Conservation (phyloP, 495 filamentous ascomycete genomes). For the Aspergillus sclerotiicarbonarius region DNA sequence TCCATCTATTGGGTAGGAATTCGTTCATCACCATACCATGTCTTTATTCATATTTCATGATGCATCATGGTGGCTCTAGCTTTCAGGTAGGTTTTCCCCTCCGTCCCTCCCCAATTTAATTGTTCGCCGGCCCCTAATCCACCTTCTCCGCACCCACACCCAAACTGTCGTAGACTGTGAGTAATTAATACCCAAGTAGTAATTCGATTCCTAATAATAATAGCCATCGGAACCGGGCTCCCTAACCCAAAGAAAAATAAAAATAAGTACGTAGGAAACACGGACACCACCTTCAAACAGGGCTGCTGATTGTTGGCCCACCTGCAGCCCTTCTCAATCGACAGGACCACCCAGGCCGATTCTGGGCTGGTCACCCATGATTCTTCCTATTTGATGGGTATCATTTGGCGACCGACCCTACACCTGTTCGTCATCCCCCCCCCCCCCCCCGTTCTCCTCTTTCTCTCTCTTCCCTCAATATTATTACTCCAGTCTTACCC, state of each 20-base stretch:
- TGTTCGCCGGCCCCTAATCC: constrained; percentile 7
- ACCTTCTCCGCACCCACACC: constrained; percentile 10
- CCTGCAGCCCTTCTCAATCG: constrained; percentile 21
- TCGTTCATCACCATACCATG: neutral
- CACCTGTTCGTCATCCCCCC: constrained; percentile 16
- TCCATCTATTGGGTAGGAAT: neutral
- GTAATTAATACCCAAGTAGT: neutral
- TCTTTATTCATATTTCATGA: neutral
- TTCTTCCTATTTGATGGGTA: constrained; percentile 20
- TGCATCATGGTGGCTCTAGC: neutral
- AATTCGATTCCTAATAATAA: neutral
- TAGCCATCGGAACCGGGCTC: neutral
- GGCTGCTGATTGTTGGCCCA: constrained; percentile 18
- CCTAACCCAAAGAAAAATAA: neutral
- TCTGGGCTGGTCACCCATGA: constrained; percentile 14
- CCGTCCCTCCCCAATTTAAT: neutral
- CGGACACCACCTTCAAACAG: constrained; percentile 10
- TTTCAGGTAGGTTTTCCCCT: neutral
- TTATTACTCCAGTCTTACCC: constrained; percentile 12
- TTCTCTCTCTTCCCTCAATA: constrained; percentile 3
- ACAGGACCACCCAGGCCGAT: constrained; percentile 18
- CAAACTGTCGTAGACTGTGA: neutral
- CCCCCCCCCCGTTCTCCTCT: constrained; percentile 7
- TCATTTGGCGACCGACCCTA: constrained; percentile 14
- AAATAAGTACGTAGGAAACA: constrained; percentile 3